Evolutionary conservation across 108 stramenopile genomes (phyloP), one percentile per base, ranked within the genome.

Genomic region (Mayamaea pseudoterrestris): DNA sequence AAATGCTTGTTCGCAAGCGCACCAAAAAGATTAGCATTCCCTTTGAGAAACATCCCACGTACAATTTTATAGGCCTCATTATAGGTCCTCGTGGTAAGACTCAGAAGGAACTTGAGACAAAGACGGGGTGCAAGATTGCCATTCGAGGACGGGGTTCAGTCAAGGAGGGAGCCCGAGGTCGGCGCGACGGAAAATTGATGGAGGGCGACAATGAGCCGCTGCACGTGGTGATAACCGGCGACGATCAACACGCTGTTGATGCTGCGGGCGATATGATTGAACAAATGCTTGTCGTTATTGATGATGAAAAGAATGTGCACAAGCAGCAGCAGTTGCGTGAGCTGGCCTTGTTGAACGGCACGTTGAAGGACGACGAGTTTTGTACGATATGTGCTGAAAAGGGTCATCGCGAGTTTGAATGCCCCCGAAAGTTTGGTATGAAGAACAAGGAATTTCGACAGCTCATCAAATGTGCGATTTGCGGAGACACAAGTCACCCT

Each of bases 11-110:
- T 26, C 58, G 86, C 44, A 89, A 80, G 60, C 69, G 83, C 35
- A 68, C 52, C 41, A 78, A 80, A 7, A 86, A 81, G 44, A 64
- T 94, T 35, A 72, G 71, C 50, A 93, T 94, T 41, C 94, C 93
- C 3, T 55, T 89, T 18, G 83, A 94, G 51, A 72, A 89, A 44
- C 85, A 85, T 67, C 97, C 97, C 0, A 83, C 66, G 1, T 92
- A 94, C 66, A 95, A 95, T 59, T 98, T 95, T 69, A 94, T 97
- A 48, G 98, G 92, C 14, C 66, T 93, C 27, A 82, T 93, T 41
- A 87, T 93, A 29, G 99, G 99, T 12, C 97, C 99, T 0, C 69
- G 99, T 5, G 99, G 99, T 0, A 95, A 93, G 59, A 98, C 96
- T 1, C 99, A 99, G 60, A 97, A 97, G 66, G 94, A 93, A 25